Conservation (phyloP, 768 basidiomycete genomes). For the Leccinellum albellum region DNA sequence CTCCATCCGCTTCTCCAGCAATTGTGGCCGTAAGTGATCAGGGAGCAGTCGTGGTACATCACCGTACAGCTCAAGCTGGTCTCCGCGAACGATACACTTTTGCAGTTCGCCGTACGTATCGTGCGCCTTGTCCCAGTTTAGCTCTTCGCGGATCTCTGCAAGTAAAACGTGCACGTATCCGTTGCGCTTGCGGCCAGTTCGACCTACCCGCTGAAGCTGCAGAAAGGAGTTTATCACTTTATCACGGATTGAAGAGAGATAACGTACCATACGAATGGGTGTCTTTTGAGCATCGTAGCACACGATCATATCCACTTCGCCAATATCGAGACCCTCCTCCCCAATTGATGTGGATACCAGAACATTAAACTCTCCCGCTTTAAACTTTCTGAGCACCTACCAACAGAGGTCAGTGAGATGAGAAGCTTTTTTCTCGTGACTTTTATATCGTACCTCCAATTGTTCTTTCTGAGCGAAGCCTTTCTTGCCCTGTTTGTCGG, state of each 20-base stretch:
- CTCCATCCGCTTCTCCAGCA: no score
- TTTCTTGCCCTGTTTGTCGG: slow-evolving; percentile 79
- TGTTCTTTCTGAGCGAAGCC: slow-evolving; percentile 92
- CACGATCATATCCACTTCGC: slow-evolving; percentile 92
- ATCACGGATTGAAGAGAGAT: background rate
- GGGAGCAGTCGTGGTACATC: slow-evolving; percentile 89
- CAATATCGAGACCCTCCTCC: slow-evolving; percentile 97
- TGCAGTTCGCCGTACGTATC: slow-evolving; percentile 86
- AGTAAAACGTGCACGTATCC: slow-evolving; percentile 91
- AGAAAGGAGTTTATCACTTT: slow-evolving; percentile 1
- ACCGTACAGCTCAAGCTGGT: slow-evolving; percentile 86
- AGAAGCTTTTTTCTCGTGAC: background rate
- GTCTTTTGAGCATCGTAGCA: slow-evolving; percentile 98
- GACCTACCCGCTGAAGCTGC: slow-evolving; percentile 92
- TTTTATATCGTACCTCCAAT: slow-evolving; percentile 57
- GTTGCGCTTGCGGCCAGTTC: slow-evolving; percentile 89
- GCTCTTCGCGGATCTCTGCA: slow-evolving; percentile 86
- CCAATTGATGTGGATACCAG: slow-evolving; percentile 96
- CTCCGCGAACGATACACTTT: slow-evolving; percentile 78
- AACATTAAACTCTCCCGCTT: slow-evolving; percentile 82
- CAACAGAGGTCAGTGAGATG: slow-evolving; percentile 6
- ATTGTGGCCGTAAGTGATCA: slow-evolving; percentile 67
- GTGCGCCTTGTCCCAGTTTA: slow-evolving; percentile 85
- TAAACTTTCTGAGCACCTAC: slow-evolving; percentile 85
- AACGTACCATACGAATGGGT: slow-evolving; percentile 87